Conservation (phyloP, 371 early-diverging fungal species). For the Cokeromyces recurvatus region DNA sequence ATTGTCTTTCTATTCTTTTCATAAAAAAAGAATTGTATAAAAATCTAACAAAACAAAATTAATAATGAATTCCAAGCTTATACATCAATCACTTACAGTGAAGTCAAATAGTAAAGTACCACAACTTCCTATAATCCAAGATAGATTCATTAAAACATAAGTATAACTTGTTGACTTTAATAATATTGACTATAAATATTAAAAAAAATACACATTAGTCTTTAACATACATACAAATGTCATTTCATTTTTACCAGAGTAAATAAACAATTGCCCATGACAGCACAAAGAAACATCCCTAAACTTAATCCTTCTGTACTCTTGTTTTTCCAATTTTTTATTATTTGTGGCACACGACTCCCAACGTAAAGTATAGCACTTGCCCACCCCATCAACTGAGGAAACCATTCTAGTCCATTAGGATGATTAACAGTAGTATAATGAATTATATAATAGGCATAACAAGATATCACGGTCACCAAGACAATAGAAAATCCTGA, state of each 20-base stretch:
- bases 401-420: conserved; percentile 9
- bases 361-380: conserved; percentile 48
- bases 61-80: not conserved
- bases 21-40: conserved; percentile 50
- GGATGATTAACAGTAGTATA: not conserved
- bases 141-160: conserved; percentile 46
- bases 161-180: conserved; percentile 36
- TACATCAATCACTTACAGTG: conserved; percentile 32
- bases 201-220: not conserved
- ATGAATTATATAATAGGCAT: conserved; percentile 14
- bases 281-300: conserved; percentile 71
- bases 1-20: too few relatives aligned
- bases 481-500: conserved; percentile 11
- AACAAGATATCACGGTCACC: conserved; percentile 18
- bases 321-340: conserved; percentile 57
- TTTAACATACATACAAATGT: not conserved
- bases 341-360: conserved; percentile 72
- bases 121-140: conserved; percentile 48
- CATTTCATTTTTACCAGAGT: conserved; percentile 1
- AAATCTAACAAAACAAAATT: conserved; percentile 30
- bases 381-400: conserved; percentile 40
- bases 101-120: conserved; percentile 55
- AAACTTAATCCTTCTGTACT: conserved; percentile 70
- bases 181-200: conserved; percentile 40
- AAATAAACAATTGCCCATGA: conserved; percentile 46